Evolutionary conservation across 31 red algal species (phyloP).

Genomic region (Endocladia muricata): DNA sequence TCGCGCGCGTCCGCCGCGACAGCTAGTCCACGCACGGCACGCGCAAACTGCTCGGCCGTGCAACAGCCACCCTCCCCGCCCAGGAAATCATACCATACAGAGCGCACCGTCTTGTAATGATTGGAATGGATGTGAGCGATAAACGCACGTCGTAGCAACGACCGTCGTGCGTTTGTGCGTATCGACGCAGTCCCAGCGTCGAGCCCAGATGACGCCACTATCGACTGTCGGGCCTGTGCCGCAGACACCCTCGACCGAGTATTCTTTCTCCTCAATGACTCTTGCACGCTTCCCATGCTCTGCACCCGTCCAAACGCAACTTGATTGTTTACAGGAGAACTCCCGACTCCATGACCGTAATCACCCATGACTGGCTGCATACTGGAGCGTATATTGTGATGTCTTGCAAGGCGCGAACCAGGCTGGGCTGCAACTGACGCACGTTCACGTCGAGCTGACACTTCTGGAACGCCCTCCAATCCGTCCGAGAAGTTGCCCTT

Average conservation of each 20-base stretch:
- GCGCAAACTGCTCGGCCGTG: constrained; percentile 8
- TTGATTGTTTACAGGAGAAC: neutral
- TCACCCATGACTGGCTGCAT: too few species aligned
- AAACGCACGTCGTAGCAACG: constrained; percentile 39
- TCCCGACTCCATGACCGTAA: neutral
- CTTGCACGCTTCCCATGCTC: neutral
- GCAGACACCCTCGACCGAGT: neutral
- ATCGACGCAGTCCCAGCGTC: constrained; percentile 1
- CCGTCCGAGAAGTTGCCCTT: neutral
- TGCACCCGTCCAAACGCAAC: constrained; percentile 1
- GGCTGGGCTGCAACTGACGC: neutral
- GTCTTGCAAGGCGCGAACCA: neutral
- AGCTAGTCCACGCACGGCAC: constrained; percentile 19
- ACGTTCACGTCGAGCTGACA: neutral
- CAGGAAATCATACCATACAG: constrained; percentile 39
- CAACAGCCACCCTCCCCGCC: constrained; percentile 11
- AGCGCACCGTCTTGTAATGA: constrained; percentile 9
- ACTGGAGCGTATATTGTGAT: too few species aligned
- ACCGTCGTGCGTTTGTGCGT: neutral
- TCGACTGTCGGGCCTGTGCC: neutral
- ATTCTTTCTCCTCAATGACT: neutral
- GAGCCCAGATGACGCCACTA: neutral
- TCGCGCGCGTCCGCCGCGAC: constrained; percentile 39
- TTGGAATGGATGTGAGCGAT: constrained; percentile 46
- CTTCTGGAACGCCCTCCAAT: neutral